Conservation (phyloP, 345 rosid species). For the Nephelium lappaceum region DNA sequence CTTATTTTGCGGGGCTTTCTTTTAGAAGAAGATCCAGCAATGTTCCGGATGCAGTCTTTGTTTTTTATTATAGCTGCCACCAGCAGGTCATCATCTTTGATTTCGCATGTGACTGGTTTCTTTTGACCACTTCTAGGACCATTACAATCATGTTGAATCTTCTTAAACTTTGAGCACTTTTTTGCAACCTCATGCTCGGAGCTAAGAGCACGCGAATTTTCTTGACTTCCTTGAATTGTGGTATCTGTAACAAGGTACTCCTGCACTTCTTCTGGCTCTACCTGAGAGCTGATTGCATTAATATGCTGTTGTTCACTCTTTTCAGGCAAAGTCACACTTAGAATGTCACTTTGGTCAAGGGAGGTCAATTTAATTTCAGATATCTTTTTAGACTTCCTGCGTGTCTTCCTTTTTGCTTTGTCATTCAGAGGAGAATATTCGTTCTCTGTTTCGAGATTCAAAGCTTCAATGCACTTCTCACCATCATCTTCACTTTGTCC, state of each 20-base stretch:
- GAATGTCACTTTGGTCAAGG: conserved; percentile 36
- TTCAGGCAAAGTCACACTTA: conserved; percentile 24
- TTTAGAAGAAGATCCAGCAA: conserved; percentile 45
- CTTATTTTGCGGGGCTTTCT: conserved; percentile 48
- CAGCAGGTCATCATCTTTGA: conserved; percentile 65
- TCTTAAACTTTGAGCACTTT: conserved; percentile 40
- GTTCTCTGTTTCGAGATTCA: conserved; percentile 35
- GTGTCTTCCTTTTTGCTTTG: conserved; percentile 51
- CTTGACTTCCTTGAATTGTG: conserved; percentile 22
- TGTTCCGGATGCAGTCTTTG: conserved; percentile 43
- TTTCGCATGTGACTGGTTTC: conserved; percentile 48
- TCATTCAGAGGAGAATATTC: conserved; percentile 27
- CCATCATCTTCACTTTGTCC: conserved; percentile 38
- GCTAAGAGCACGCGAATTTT: conserved; percentile 24
- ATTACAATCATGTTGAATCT: conserved; percentile 29
- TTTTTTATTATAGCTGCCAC: conserved; percentile 58
- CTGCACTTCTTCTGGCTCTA: conserved; percentile 37
- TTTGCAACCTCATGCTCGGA: conserved; percentile 31
- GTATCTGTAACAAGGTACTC: conserved; percentile 20
- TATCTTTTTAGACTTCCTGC: conserved; percentile 68
- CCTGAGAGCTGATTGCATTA: conserved; percentile 25
- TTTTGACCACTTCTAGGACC: conserved; percentile 40
- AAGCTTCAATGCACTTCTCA: conserved; percentile 42
- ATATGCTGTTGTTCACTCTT: conserved; percentile 34
- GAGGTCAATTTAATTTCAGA: conserved; percentile 55